phyloP scores from a whole-genome alignment of 148 eudicot genomes.

The Silene latifolia region DNA sequence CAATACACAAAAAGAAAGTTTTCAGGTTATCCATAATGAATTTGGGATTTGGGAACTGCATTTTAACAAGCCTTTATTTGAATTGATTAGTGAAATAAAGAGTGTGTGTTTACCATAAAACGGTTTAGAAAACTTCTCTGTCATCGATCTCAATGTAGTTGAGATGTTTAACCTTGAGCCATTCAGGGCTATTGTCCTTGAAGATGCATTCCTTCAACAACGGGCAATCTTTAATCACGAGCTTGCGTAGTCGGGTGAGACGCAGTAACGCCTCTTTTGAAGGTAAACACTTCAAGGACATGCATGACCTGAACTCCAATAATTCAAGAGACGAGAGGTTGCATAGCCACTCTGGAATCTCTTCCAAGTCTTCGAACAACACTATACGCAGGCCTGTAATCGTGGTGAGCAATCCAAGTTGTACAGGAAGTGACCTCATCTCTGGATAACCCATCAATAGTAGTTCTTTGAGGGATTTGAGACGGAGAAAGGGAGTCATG shows the following conservation, averaged over 20 bases:
- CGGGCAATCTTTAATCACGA: conserved; percentile 5
- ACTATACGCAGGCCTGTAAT: neutral
- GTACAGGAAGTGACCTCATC: conserved; percentile 7
- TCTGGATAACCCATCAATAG: neutral
- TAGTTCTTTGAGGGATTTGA: neutral
- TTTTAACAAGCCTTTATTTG: neutral
- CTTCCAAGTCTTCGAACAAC: conserved; percentile 5
- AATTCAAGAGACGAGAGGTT: neutral
- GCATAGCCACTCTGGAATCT: conserved; percentile 14
- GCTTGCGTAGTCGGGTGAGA: neutral
- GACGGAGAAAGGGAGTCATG: neutral
- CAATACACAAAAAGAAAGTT: no score
- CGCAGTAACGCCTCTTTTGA: neutral
- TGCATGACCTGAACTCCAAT: neutral
- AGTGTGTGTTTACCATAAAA: neutral
- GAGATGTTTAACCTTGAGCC: conserved; percentile 3
- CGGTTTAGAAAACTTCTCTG: neutral
- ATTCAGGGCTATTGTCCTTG: neutral
- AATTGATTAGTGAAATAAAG: neutral
- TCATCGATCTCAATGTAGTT: conserved; percentile 1
- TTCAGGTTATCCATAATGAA: no score
- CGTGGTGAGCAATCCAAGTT: neutral
- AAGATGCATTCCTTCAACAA: neutral
- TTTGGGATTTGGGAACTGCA: no score
- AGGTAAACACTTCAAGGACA: conserved; percentile 1